Conservation (phyloP, 2,329 filamentous ascomycete species). For the Phialocephala sp. region DNA sequence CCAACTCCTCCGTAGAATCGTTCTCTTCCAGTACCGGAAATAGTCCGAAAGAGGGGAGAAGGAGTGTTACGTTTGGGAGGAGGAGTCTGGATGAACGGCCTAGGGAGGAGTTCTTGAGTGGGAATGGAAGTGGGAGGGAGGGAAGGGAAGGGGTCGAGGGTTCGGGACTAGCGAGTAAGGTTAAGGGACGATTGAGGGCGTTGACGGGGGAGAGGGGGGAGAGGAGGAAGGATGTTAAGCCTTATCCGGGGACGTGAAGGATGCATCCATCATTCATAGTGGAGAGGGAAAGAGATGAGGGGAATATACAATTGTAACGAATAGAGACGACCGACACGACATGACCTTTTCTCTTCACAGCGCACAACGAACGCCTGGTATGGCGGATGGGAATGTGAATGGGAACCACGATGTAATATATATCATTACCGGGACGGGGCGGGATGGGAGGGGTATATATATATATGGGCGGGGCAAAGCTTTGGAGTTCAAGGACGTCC, state of each 20-base stretch:
- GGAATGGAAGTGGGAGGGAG: conserved; percentile 3
- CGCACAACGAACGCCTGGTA: no score
- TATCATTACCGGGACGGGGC: not conserved
- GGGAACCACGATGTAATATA: not conserved
- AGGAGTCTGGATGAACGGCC: conserved; percentile 28
- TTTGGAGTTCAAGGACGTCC: not conserved
- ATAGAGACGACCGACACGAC: no score
- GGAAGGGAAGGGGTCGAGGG: not conserved
- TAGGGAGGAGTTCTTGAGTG: conserved; percentile 16
- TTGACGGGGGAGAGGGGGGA: conserved; percentile 31
- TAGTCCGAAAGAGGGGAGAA: conserved; percentile 23
- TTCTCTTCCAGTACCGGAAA: conserved; percentile 19
- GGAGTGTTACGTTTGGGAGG: conserved; percentile 29
- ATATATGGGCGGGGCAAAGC: not conserved
- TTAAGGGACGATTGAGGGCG: conserved; percentile 35
- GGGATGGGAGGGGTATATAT: not conserved
- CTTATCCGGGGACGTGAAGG: conserved; percentile 34
- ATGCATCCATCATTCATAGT: no score
- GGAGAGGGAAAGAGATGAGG: no score
- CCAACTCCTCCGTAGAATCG: conserved; percentile 26
- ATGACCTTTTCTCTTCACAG: no score
- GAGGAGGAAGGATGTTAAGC: conserved; percentile 28
- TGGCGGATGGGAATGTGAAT: no score
- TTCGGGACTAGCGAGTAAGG: conserved; percentile 23
- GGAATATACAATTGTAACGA: no score